Evolutionary conservation across 805 yeast species (phyloP), one percentile per base, ranked within the genome.

Genomic region (Candida ovalis): DNA sequence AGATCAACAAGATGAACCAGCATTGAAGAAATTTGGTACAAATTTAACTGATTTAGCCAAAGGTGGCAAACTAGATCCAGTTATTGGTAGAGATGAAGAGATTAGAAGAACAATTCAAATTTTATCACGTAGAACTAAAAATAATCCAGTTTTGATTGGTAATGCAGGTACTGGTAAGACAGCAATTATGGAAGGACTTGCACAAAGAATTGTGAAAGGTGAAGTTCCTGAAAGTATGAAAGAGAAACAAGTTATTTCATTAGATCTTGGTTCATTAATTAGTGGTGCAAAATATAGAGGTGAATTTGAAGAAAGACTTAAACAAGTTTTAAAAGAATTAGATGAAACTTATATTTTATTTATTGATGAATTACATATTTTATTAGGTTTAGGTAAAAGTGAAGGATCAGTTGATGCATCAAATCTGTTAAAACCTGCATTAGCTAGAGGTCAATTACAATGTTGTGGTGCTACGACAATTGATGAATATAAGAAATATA

Each of bases 111-210:
- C 98, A 0, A 85, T 92, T 48, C 98, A 92, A 64, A 91, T 92
- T 42, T 70, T 92, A 40, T 88, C 97, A 1, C 74, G 99, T 57
- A 76, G 98, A 64, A 90, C 97, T 1, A 92, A 92, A 68, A 94
- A 94, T 66, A 92, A 92, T 61, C 99, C 99, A 0, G 96, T 94
- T 1, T 68, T 92, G 46, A 90, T 94, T 38, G 99, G 99, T 53
- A 82, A 87, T 56, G 99, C 99, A 1, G 99, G 99, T 70, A 95
- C 97, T 0, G 99, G 99, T 71, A 92, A 92, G 67, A 94, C 98
- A 0, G 95, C 98, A 6, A 82, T 94, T 49, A 86, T 94, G 81
- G 99, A 94, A 63, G 99, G 98, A 0, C 73, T 94, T 36, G 98
- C 98, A 0, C 98, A 94, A 67, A 74, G 97, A 59, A 91, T 94